Base-by-base conservation (phyloP, 805 yeast species). In the Pachysolen tannophilus region DNA sequence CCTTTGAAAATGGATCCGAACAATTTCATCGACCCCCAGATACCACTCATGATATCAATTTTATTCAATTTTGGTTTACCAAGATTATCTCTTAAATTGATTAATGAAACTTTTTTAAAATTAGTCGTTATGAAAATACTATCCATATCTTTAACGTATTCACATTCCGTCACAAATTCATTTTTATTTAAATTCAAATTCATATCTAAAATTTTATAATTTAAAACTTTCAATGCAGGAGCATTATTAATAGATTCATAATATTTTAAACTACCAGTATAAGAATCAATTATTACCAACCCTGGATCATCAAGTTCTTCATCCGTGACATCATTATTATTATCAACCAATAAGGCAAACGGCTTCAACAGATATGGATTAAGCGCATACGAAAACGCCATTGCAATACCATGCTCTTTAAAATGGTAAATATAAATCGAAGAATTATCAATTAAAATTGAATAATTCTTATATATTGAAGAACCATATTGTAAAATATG, bases 241-340 rank as follows among this genome's bases (percentile, higher is more conserved):
- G 86, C 82, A 39, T 72, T 72, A 42, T 74, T 79, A 9, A 85
- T 75, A 35, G 84, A 73, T 48, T 84, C 94, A 60, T 80, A 82
- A 54, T 78, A 87, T 18, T 69, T 67, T 32, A 82, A 55, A 14
- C 55, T 49, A 0, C 95, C 94, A 0, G 74, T 46, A 14, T 63
- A 52, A 1, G 78, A 62, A 48, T 79, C 74, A 15, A 84, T 64
- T 5, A 80, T 69, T 6, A 82, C 76, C 26, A 86, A 56, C 8
- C 95, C 95, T 0, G 94, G 90, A 43, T 67, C 72, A 20, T 52
- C 43, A 11, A 63, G 53, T 34, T 66, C 67, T 3, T 51, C 40
- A n/a, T n/a, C n/a, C n/a, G n/a, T n/a, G n/a, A n/a, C n/a, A n/a
- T n/a, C n/a, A n/a, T n/a, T n/a, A 2, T 5, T 8, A 21, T 33